A percentile compares a stretch with the other conserved stretches of the same genome.
Conservation (phyloP, 176 grass and related monocot species). For the Oryza australiensis region DNA sequence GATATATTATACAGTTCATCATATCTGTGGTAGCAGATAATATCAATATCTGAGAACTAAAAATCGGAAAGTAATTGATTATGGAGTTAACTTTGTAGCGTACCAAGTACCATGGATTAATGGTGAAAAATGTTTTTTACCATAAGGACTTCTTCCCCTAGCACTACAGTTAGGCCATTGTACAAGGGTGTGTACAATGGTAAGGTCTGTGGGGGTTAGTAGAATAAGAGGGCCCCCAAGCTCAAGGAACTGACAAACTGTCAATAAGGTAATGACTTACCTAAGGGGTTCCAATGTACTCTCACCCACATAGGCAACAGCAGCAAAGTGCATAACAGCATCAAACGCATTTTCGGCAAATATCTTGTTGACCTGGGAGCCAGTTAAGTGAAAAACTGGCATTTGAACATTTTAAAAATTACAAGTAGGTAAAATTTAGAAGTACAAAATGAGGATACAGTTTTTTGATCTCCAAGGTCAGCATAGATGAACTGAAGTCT, state of each 20-base stretch:
- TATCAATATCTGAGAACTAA: slow-evolving; percentile 2
- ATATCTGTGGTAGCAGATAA: background rate
- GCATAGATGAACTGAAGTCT: slow-evolving; percentile 78
- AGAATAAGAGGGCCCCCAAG: slow-evolving; percentile 6
- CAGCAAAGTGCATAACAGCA: slow-evolving; percentile 84
- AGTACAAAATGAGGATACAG: slow-evolving; percentile 58
- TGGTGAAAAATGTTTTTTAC: background rate
- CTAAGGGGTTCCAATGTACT: slow-evolving; percentile 75
- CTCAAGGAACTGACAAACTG: slow-evolving; percentile 6
- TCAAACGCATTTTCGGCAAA: slow-evolving; percentile 84
- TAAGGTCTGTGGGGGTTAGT: background rate
- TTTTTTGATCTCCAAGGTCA: slow-evolving; percentile 74
- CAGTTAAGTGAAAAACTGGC: slow-evolving; percentile 45
- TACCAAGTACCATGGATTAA: slow-evolving; percentile 9
- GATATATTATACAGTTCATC: background rate
- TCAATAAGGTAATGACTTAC: slow-evolving; percentile 30
- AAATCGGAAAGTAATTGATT: slow-evolving; percentile 25
- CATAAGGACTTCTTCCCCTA: background rate
- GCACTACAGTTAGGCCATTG: slow-evolving; percentile 2
- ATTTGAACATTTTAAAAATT: background rate
- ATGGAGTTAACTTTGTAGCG: background rate
- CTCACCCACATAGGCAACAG: slow-evolving; percentile 87
- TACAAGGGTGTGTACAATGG: background rate
- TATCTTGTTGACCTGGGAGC: slow-evolving; percentile 63
- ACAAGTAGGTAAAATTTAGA: slow-evolving; percentile 27